Conservation (phyloP, 2,329 filamentous ascomycete species). For the Lecanosticta acicola region DNA sequence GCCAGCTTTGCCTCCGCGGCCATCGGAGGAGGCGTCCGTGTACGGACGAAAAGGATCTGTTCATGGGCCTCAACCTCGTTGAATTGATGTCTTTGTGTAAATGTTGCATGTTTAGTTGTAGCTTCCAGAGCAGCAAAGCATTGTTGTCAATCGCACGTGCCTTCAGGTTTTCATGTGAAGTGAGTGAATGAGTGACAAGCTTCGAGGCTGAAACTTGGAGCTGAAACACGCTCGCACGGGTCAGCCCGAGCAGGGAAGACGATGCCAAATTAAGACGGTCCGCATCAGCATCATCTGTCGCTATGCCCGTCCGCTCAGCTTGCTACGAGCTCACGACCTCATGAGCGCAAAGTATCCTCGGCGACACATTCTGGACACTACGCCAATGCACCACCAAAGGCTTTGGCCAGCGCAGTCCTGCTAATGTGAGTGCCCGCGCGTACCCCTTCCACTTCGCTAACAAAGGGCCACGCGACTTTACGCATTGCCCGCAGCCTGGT, state of each 20-base stretch:
- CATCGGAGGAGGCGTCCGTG: constrained; percentile 3
- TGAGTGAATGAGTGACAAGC: not conserved
- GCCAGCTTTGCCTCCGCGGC: constrained; percentile 1
- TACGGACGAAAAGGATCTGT: not conserved
- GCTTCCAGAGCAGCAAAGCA: no score
- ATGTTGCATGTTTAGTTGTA: no score
- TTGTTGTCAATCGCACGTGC: no score
- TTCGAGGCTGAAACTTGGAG: not conserved
- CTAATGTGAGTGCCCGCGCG: not conserved
- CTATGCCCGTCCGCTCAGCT: not conserved
- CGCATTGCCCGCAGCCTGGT: no score
- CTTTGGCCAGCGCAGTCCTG: not conserved
- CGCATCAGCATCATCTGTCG: not conserved
- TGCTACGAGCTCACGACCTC: not conserved
- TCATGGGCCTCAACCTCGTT: no score
- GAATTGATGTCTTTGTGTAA: no score
- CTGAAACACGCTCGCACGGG: not conserved
- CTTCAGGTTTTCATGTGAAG: not conserved
- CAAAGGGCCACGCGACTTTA: not conserved
- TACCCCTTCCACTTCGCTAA: not conserved
- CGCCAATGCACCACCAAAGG: not conserved
- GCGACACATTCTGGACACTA: not conserved
- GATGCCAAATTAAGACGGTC: not conserved
- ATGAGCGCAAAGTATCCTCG: not conserved
- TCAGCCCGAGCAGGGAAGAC: not conserved